Evolutionary conservation across 805 yeast genomes (phyloP), one percentile per base, ranked within the genome.

Genomic region (Candida dajiaensis): DNA sequence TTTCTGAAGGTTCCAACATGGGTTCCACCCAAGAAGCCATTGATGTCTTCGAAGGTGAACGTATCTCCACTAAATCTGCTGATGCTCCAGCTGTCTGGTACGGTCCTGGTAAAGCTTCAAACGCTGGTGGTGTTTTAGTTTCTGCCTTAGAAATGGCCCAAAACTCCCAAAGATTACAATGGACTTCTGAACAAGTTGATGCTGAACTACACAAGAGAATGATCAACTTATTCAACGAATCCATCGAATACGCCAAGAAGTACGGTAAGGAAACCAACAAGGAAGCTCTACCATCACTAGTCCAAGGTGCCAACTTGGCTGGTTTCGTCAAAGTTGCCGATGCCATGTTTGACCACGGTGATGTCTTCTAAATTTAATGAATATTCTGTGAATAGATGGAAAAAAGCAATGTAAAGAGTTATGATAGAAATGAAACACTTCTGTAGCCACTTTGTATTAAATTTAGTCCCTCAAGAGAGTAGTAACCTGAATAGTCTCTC

Each of bases 1-100:
- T 92, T 66, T 98, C 99, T 61, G 99, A 92, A 80, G 99, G 99
- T 68, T 92, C 98, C 66, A 92, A 92, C 78, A 92, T 92, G 99
- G 98, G 99, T 67, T 92, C 96, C 59, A 90, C 97, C 61, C 85
- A 86, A 73, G 98, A 92, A 70, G 99, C 99, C 59, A 89, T 92
- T 59, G 89, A 84, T 58, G 89, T 87, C 52, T 92, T 90, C 62
- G 99, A 92, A 80, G 87, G 85, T 62, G 80, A 77, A 69, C 81
- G 92, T 76, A 40, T 67, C 38, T 56, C 70, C 45, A 69, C 71
- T 48, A 54, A 71, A 45, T 51, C 71, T 28, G 62, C 70, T 41
- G 63, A 72, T 49, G 57, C 74, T 48, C 70, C 69, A 59, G 74
- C 80, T 52, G 87, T 89, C 72, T 92, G 99, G 99, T 92, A 90